Evolutionary conservation across 2,329 filamentous ascomycete genomes (phyloP), one percentile per base, ranked within the genome.

Genomic region (Anisogramma anomala): DNA sequence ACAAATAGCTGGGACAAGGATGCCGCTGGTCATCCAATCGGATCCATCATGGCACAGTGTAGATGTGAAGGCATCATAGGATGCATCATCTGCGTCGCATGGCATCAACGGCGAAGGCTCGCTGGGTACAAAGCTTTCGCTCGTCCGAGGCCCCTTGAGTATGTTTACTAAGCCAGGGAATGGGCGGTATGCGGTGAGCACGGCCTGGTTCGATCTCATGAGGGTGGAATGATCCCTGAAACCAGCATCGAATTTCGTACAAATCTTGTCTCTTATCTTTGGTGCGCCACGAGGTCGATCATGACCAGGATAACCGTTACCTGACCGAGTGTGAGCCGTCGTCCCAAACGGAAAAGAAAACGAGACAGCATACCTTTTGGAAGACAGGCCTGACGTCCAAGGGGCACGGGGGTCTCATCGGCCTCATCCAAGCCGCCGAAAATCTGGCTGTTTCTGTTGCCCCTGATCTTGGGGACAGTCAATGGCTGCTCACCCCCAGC

Each of bases 381-480:
- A 14, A 31, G 10, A 35, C 44, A 41, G 6, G 38, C 26, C 11
- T 44, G 36, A 14, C 36, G 42, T 15, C 35, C 38, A 3, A 47
- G 32, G 11, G 39, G 39, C 20, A 39, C 39, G 3, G 38, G 42
- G 2, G 8, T 25, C 14, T 43, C 39, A 10, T 42, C 42, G 13
- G 43, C 23, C 1, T 41, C 26, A 4, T 26, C 28, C 3, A 40
- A 30, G 6, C 15, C 11, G 5, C 27, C 40, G 28, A 46, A 48
- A 2, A 34, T 15, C 6, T 18, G 39, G 15, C 30, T 26, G 10
- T 6, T 33, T 36, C 35, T 43, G 36, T 46, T 48, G 10, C 47
- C 52, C 36, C 61, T 56, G 43, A 52, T 58, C 50, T 66, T 67
- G 33, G 55, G 53, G 3, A 66, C 46, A 2, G 55, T 53, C 44